Conservation (phyloP, 306 rosid genomes). For the Cucumis melo region DNA sequence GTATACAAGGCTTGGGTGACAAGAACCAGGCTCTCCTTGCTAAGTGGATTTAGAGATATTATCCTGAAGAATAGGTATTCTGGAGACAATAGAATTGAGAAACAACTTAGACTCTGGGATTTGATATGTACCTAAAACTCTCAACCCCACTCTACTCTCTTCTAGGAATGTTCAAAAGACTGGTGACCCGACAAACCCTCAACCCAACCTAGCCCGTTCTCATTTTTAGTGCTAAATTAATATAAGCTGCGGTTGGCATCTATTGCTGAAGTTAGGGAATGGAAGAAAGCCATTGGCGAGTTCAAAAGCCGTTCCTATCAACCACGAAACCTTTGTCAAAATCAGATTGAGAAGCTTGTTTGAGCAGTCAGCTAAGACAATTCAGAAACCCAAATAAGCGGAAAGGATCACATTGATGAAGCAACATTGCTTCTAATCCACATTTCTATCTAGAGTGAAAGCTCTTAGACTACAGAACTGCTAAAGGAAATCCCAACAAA, state of each 20-base stretch:
- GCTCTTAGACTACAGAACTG: background rate
- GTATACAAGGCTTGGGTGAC: no score
- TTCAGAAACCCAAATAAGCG: background rate
- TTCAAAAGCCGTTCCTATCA: background rate
- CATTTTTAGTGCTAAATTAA: background rate
- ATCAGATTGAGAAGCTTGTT: background rate
- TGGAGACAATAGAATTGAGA: no score
- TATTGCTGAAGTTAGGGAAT: background rate
- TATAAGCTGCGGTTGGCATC: background rate
- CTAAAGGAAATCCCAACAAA: background rate
- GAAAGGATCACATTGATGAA: background rate
- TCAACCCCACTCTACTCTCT: background rate
- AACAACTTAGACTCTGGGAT: no score
- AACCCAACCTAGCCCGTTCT: background rate
- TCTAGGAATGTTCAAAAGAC: background rate
- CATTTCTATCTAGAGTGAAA: background rate
- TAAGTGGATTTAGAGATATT: no score
- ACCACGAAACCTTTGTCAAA: background rate
- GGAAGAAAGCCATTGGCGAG: background rate
- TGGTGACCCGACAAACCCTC: no score
- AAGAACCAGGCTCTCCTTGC: no score
- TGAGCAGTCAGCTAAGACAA: background rate
- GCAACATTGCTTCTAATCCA: background rate
- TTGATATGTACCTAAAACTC: background rate
- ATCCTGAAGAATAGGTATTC: no score